Conservation (phyloP, 129 eudicot genomes). For the Sambucus nigra region DNA sequence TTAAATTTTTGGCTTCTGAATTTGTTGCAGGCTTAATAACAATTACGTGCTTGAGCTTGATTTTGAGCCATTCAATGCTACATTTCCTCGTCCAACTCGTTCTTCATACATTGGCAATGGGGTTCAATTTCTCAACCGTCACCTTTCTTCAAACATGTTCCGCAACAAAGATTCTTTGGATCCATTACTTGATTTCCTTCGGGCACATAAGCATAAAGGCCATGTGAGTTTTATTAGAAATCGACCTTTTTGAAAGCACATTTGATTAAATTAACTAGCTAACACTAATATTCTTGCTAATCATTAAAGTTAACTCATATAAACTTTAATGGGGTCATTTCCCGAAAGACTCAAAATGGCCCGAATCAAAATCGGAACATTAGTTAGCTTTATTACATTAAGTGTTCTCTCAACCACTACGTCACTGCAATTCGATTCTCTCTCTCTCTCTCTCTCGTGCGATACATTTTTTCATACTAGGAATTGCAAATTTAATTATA, state of each 20-base stretch:
- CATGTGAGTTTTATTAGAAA: constrained; percentile 41
- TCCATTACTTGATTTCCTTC: constrained; percentile 82
- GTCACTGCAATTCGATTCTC: too few species aligned
- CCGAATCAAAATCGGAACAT: too few species aligned
- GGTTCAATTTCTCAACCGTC: constrained; percentile 91
- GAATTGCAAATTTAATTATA: too few species aligned
- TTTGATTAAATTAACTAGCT: background rate
- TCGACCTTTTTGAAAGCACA: background rate
- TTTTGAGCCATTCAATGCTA: constrained; percentile 91
- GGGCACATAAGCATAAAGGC: constrained; percentile 73
- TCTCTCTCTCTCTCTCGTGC: too few species aligned
- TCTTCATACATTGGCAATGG: constrained; percentile 94
- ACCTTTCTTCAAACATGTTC: constrained; percentile 92
- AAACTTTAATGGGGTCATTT: too few species aligned
- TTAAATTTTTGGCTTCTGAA: constrained; percentile 2
- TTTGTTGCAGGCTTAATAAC: constrained; percentile 35
- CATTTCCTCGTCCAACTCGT: constrained; percentile 78
- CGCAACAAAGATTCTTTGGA: constrained; percentile 86
- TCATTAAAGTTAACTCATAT: too few species aligned
- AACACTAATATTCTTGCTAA: too few species aligned
- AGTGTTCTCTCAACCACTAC: too few species aligned
- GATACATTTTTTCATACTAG: too few species aligned
- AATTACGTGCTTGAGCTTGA: constrained; percentile 74
- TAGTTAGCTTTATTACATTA: background rate
- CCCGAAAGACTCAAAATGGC: too few species aligned